phyloP scores from a whole-genome alignment of 176 grass and related monocot genomes.

The Juncus effusus region DNA sequence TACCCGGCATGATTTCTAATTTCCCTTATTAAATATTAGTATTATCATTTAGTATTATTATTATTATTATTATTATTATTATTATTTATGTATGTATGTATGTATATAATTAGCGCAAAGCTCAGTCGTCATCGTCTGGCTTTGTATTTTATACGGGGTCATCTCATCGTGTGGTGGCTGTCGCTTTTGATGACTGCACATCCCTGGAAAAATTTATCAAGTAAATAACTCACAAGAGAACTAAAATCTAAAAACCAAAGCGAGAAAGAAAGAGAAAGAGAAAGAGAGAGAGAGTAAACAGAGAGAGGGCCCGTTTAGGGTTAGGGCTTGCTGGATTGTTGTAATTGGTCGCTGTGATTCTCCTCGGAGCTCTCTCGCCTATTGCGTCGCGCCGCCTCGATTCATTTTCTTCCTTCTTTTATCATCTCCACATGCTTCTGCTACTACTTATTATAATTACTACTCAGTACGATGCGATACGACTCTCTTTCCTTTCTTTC shows the following conservation, averaged over 20 bases:
- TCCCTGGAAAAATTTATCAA: too few relatives aligned
- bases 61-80: too few relatives aligned
- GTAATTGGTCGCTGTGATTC: slow-evolving; percentile 29
- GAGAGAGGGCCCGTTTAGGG: slow-evolving; percentile 28
- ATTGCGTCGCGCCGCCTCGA: slow-evolving; percentile 19
- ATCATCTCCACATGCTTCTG: slow-evolving; percentile 17
- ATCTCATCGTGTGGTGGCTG: slow-evolving; percentile 7
- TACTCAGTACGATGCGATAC: slow-evolving; percentile 5
- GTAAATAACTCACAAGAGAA: too few relatives aligned
- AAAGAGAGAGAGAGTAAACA: slow-evolving; percentile 17
- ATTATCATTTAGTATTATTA: too few relatives aligned
- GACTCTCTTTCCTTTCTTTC: slow-evolving; percentile 8
- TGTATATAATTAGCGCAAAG: too few relatives aligned
- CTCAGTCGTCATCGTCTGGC: slow-evolving; percentile 20
- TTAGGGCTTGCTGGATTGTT: neutral
- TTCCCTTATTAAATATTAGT: neutral
- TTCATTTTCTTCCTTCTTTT: neutral
- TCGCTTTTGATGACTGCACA: slow-evolving; percentile 25
- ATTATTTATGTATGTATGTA: too few relatives aligned
- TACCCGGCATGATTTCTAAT: too few relatives aligned
- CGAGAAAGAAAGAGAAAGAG: neutral
- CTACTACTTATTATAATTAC: too few relatives aligned
- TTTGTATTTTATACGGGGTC: neutral
- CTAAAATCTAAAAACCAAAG: too few relatives aligned
- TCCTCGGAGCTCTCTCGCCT: slow-evolving; percentile 18